Conservation (phyloP, 257 asterid genomes). For the Gentiana macrophylla region DNA sequence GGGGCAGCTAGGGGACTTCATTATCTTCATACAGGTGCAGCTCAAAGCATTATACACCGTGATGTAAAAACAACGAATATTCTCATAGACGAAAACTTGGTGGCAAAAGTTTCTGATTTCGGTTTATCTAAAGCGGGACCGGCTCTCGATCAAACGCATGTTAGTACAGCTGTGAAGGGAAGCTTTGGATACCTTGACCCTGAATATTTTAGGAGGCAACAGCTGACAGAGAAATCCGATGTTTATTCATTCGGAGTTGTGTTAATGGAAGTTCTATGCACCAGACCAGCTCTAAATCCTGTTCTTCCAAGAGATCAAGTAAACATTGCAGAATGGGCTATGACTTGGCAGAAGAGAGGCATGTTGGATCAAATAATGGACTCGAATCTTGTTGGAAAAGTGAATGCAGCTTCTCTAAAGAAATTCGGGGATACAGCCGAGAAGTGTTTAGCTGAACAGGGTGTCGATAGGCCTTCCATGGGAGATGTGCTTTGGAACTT, state of each 20-base stretch:
- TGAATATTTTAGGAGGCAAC: slow-evolving; percentile 42
- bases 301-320: slow-evolving; percentile 44
- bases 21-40: slow-evolving; percentile 41
- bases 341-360: slow-evolving; percentile 44
- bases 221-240: slow-evolving; percentile 40
- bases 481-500: slow-evolving; percentile 44
- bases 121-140: slow-evolving; percentile 45
- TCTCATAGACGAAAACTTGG: slow-evolving; percentile 34
- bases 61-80: slow-evolving; percentile 45
- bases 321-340: slow-evolving; percentile 42
- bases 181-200: slow-evolving; percentile 47
- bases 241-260: slow-evolving; percentile 45
- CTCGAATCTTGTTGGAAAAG: slow-evolving; percentile 22
- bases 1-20: slow-evolving; percentile 46
- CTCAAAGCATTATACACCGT: slow-evolving; percentile 42
- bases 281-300: slow-evolving; percentile 39
- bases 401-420: slow-evolving; percentile 34
- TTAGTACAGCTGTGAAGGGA: slow-evolving; percentile 42
- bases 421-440: slow-evolving; percentile 42
- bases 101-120: slow-evolving; percentile 43
- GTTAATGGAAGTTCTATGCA: slow-evolving; percentile 41
- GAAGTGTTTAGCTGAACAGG: slow-evolving; percentile 37
- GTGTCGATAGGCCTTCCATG: slow-evolving; percentile 47
- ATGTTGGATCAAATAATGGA: slow-evolving; percentile 37
- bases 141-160: slow-evolving; percentile 39